Conservation (phyloP, 306 rosid genomes). For the Heteromeles arbutifolia region DNA sequence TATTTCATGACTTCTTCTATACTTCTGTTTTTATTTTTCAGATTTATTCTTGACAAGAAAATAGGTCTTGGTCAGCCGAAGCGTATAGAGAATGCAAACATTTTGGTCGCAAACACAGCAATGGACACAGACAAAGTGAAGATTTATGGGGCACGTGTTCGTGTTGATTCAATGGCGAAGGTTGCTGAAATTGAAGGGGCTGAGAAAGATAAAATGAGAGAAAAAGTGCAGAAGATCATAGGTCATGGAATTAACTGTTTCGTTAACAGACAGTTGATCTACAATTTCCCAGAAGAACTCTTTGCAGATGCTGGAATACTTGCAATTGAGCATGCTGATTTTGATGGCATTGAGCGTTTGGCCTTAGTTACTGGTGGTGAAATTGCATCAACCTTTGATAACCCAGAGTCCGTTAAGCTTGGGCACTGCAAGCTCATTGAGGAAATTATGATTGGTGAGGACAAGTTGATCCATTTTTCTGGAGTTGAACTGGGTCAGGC, state of each 20-base stretch:
- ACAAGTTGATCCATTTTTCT: conserved; percentile 88
- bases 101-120: conserved; percentile 94
- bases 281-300: conserved; percentile 95
- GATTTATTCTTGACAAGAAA: conserved; percentile 98
- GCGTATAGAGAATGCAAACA: conserved; percentile 85
- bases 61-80: conserved; percentile 98
- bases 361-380: conserved; percentile 93
- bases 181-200: conserved; percentile 96
- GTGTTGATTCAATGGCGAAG: conserved; percentile 88
- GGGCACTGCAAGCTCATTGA: conserved; percentile 86
- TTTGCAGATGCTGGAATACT: conserved; percentile 95
- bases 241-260: conserved; percentile 90
- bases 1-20: background rate
- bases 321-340: conserved; percentile 99
- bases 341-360: conserved; percentile 90
- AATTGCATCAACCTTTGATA: conserved; percentile 94
- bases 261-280: conserved; percentile 87
- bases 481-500: conserved; percentile 98
- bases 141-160: conserved; percentile 92
- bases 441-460: conserved; percentile 97
- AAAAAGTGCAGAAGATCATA: conserved; percentile 89
- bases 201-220: conserved; percentile 93
- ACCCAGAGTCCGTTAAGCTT: conserved; percentile 91
- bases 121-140: conserved; percentile 98
- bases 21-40: conserved; percentile 30